phyloP scores from a whole-genome alignment of 768 basidiomycete species.

The Scleroderma citrinum region DNA sequence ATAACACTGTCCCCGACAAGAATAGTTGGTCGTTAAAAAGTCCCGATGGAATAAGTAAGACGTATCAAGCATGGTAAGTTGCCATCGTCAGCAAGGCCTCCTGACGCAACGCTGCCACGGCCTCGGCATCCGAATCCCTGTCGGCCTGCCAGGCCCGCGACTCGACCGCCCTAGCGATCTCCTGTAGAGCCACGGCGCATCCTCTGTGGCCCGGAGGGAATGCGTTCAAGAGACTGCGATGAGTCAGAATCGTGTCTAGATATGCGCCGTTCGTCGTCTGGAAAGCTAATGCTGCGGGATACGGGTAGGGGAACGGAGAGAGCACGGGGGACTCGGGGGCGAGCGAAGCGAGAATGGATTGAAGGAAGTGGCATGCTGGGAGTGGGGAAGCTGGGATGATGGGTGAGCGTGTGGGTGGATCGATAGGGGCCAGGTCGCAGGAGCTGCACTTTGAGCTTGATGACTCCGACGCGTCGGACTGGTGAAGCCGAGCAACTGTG shows the following conservation, averaged over 20 bases:
- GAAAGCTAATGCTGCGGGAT: slow-evolving; percentile 25
- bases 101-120: slow-evolving; percentile 60
- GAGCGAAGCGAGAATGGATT: slow-evolving; percentile 52
- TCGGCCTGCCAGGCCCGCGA: slow-evolving; percentile 63
- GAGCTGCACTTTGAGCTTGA: slow-evolving; percentile 40
- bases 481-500: neutral
- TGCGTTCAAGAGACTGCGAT: slow-evolving; percentile 62
- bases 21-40: neutral
- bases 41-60: too few relatives aligned
- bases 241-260: slow-evolving; percentile 71
- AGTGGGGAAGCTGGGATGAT: slow-evolving; percentile 8
- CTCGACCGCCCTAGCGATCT: slow-evolving; percentile 61
- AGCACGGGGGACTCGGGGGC: slow-evolving; percentile 34
- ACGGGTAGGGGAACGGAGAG: slow-evolving; percentile 28
- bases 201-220: slow-evolving; percentile 57
- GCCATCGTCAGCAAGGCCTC: slow-evolving; percentile 56
- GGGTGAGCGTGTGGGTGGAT: slow-evolving; percentile 13
- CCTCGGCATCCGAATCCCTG: slow-evolving; percentile 64
- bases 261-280: slow-evolving; percentile 68
- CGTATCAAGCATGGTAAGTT: neutral
- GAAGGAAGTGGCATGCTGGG: slow-evolving; percentile 59
- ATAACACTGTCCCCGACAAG: neutral
- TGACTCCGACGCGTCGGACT: slow-evolving; percentile 44
- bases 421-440: slow-evolving; percentile 21
- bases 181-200: slow-evolving; percentile 60